phyloP scores from a whole-genome alignment of 805 yeast genomes.

The Kuraishia piskuri region DNA sequence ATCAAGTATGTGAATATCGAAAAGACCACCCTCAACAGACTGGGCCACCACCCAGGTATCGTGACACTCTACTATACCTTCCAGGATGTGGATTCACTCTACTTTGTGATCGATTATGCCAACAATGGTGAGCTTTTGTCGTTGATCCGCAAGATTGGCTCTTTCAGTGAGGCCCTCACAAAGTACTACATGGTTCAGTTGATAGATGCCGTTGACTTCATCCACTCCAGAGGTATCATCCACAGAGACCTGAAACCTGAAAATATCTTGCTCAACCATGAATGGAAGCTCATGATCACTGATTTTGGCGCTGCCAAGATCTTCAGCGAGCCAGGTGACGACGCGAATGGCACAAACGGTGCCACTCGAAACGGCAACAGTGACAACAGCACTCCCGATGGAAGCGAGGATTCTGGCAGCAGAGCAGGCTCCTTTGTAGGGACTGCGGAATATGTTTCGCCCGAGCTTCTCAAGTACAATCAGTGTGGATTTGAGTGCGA shows the following conservation, averaged over 20 bases:
- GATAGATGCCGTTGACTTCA: slow-evolving; percentile 83
- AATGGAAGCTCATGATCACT: slow-evolving; percentile 83
- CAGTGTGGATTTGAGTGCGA: slow-evolving; percentile 79
- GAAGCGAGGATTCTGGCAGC: slow-evolving; percentile 15
- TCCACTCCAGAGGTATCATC: slow-evolving; percentile 83
- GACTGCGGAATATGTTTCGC: slow-evolving; percentile 94
- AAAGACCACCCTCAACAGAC: slow-evolving; percentile 76
- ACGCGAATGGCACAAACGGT: not conserved
- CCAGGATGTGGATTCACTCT: slow-evolving; percentile 82
- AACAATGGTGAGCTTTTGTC: slow-evolving; percentile 90
- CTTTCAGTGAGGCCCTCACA: slow-evolving; percentile 65
- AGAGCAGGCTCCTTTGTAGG: slow-evolving; percentile 83
- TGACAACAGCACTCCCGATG: not conserved
- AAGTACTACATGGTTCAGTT: slow-evolving; percentile 80
- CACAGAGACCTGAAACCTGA: slow-evolving; percentile 96
- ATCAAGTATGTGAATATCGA: slow-evolving; percentile 95
- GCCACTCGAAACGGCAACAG: not conserved
- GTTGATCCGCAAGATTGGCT: slow-evolving; percentile 68
- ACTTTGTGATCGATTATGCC: slow-evolving; percentile 90
- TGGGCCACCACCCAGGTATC: slow-evolving; percentile 93
- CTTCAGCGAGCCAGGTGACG: slow-evolving; percentile 15
- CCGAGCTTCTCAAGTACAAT: slow-evolving; percentile 75
- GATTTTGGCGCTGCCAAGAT: slow-evolving; percentile 98
- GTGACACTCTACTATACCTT: slow-evolving; percentile 89
- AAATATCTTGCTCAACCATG: slow-evolving; percentile 75